Evolutionary conservation across 495 filamentous ascomycete genomes (phyloP), one percentile per base, ranked within the genome.

Genomic region (Podospora fimiseda): DNA sequence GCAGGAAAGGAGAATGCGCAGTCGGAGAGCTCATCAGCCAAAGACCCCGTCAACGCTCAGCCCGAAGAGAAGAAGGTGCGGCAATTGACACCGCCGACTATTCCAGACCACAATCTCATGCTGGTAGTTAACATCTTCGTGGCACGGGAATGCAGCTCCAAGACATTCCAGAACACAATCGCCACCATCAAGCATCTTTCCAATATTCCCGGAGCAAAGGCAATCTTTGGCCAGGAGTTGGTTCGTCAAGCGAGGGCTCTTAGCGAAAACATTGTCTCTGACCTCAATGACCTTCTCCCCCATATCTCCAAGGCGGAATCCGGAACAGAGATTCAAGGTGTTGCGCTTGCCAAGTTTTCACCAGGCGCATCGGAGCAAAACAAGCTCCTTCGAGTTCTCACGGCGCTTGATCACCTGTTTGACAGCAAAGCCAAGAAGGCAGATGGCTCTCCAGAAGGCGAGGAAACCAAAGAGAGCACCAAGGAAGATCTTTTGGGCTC

Each of bases 161-260:
- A 95, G 73, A 96, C 91, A 2, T 97, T 97, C 78, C 85, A 89
- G 60, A 92, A 97, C 62, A 96, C 94, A 0, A 79, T 97, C 42
- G 91, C 94, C 15, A 92, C 93, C 8, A 97, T 99, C 75, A 96
- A 95, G 71, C 96, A 97, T 61, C 82, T 99, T 27, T 96, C 93
- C 33, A 83, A 86, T 42, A 89, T 99, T 53, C 90, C 91, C 19
- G 89, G 85, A 21, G 91, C 94, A 14, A 90, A 91, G 61, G 84
- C 87, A 56, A 76, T 93, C 8, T 97, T 99, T 67, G 92, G 92
- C 22, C 81, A 85, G 45, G 94, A 96, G 70, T 79, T 99, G 33
- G 85, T 96, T 53, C 73, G 78, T 9, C 90, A 95, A 67, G 90
- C 93, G 48, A 86, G 91, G 61, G 74, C 76, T 43, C 75, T 99